Conservation (phyloP, 352 stramenopile species). For the Pythium volutum region DNA sequence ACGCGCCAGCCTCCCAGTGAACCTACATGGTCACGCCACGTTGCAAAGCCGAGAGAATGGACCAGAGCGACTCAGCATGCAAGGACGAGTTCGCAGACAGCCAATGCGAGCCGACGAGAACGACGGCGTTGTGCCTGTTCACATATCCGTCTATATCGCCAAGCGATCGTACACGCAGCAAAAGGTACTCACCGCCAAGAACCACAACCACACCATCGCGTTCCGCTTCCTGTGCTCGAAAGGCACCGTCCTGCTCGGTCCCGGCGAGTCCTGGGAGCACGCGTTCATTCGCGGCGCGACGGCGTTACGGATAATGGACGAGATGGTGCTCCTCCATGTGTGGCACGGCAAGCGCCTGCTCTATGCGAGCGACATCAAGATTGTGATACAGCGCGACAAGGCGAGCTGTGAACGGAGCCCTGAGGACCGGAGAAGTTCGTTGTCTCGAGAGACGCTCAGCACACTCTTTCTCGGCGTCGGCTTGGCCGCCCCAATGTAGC, state of each 20-base stretch:
- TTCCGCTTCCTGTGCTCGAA: conserved; percentile 1
- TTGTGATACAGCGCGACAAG: not conserved
- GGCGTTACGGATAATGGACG: not conserved
- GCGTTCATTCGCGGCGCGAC: not conserved
- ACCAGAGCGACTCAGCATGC: too few species aligned
- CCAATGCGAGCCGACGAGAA: too few species aligned
- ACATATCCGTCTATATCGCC: conserved; percentile 3
- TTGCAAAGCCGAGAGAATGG: too few species aligned
- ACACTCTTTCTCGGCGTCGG: too few species aligned
- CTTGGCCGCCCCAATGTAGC: too few species aligned
- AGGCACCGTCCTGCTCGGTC: not conserved
- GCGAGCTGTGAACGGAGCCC: not conserved
- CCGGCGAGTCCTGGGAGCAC: not conserved
- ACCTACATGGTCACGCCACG: too few species aligned
- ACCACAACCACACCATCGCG: not conserved
- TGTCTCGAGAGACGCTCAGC: too few species aligned
- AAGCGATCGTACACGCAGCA: conserved; percentile 1
- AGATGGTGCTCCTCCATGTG: not conserved
- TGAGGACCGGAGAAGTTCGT: too few species aligned
- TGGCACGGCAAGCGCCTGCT: not conserved
- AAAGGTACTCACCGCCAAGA: conserved; percentile 11
- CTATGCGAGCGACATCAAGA: not conserved
- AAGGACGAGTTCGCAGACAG: too few species aligned
- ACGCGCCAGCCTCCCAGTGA: too few species aligned
- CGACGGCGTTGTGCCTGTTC: too few species aligned